These are phyloP conservation scores for Boechera retrofracta DNA, from an alignment of 345 rosid species.

Conservation along the genomic window DNA sequence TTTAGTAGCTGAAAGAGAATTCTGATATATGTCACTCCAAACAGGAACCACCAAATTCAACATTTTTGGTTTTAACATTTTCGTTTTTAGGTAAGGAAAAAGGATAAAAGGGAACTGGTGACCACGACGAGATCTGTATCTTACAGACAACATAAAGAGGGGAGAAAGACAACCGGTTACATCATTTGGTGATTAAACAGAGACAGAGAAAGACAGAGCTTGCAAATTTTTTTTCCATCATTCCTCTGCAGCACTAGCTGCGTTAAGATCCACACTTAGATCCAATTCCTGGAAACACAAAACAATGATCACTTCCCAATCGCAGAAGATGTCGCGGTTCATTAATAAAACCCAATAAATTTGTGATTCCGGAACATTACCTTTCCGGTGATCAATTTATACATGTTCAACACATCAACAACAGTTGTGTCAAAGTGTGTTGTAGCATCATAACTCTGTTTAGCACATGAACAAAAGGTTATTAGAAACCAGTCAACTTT, in stretches of 20 bases:
- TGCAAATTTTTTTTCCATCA: constrained; percentile 41
- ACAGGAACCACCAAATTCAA: constrained; percentile 16
- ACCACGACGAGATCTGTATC: constrained; percentile 3
- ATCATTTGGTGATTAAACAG: constrained; percentile 25
- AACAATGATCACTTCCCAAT: constrained; percentile 3
- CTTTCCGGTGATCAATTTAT: constrained; percentile 96
- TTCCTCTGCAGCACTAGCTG: constrained; percentile 95
- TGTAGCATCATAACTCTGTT: constrained; percentile 97
- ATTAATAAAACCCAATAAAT: neutral
- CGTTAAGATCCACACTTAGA: constrained; percentile 86
- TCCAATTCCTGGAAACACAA: constrained; percentile 63
- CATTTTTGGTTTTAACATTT: constrained; percentile 13
- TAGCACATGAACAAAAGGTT: constrained; percentile 17
- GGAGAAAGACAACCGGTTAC: constrained; percentile 17
- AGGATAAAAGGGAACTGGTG: neutral
- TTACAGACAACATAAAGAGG: constrained; percentile 15
- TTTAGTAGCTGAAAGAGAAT: neutral
- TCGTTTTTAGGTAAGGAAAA: neutral
- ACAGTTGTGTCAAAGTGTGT: constrained; percentile 97
- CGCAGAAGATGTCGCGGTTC: neutral
- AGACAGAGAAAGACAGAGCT: constrained; percentile 2
- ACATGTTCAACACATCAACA: constrained; percentile 85
- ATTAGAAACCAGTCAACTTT: constrained; percentile 27
- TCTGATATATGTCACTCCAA: constrained; percentile 9
- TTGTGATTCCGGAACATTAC: constrained; percentile 45